A percentile compares a stretch with the other conserved stretches of the same genome.
These are phyloP conservation scores for Globisporangium rhizosaccharum DNA, from an alignment of 352 stramenopile species.

Conservation along the genomic window DNA sequence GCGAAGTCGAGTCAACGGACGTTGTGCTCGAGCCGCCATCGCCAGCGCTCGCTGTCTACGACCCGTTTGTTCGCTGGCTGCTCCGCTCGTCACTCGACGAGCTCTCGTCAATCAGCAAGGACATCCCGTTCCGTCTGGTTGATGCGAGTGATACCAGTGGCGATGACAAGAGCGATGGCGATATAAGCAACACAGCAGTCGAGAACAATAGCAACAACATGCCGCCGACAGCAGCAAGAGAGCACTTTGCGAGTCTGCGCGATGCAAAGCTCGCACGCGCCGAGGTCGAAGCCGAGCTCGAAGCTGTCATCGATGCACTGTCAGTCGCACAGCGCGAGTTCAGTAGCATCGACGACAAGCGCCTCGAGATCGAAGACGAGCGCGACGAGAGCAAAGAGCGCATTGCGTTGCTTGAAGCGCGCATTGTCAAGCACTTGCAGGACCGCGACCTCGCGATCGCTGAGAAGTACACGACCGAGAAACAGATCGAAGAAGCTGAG, in stretches of 20 bases:
- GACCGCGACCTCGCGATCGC: conserved; percentile 66
- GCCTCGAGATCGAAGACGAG: conserved; percentile 36
- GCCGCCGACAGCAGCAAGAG: background rate
- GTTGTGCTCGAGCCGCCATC: conserved; percentile 29
- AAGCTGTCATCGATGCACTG: conserved; percentile 37
- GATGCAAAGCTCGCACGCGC: conserved; percentile 29
- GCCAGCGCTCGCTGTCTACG: conserved; percentile 27
- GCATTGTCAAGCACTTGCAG: conserved; percentile 69
- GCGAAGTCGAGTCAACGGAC: conserved; percentile 12
- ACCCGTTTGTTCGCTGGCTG: conserved; percentile 60
- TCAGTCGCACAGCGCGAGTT: conserved; percentile 45
- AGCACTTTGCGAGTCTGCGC: conserved; percentile 1
- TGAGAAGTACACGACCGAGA: conserved; percentile 63
- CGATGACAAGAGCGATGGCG: background rate
- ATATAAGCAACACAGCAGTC: background rate
- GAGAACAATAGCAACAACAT: background rate
- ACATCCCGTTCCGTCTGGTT: conserved; percentile 17
- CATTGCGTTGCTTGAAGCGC: conserved; percentile 59
- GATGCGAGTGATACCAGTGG: background rate
- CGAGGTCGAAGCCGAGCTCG: conserved; percentile 41
- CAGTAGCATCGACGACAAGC: conserved; percentile 31
- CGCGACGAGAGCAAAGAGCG: conserved; percentile 33
- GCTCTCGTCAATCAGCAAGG: conserved; percentile 26
- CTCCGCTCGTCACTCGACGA: conserved; percentile 39
- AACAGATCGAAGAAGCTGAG: conserved; percentile 58